These are phyloP conservation scores for Pichia sorboxylosa DNA, from an alignment of 1,139 yeast species.

Conservation along the genomic window DNA sequence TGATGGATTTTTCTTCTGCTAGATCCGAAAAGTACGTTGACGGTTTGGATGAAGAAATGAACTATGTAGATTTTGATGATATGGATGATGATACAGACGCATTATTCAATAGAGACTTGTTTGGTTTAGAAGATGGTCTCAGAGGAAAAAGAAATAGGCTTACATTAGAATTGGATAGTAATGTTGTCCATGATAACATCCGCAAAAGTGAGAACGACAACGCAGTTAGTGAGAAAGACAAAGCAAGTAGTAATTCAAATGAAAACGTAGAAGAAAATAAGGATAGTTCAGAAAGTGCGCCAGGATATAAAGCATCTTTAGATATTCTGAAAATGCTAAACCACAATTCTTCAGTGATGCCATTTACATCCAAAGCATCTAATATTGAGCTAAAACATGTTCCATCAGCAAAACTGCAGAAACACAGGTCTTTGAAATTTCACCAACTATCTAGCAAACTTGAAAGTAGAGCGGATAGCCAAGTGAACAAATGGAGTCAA, in stretches of 20 bases:
- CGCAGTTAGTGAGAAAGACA: not conserved
- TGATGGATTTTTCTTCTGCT: constrained; percentile 3
- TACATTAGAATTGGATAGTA: constrained; percentile 1
- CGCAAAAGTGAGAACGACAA: not conserved
- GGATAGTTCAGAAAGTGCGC: no score
- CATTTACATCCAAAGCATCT: constrained; percentile 1
- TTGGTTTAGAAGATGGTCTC: constrained; percentile 11
- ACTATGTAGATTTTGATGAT: constrained; percentile 29
- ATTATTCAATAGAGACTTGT: constrained; percentile 28
- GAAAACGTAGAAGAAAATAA: not conserved
- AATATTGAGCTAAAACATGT: constrained; percentile 4
- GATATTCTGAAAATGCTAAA: not conserved
- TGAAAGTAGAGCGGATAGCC: constrained; percentile 2
- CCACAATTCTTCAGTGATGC: not conserved
- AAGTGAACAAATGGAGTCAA: no score
- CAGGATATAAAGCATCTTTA: not conserved
- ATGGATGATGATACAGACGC: constrained; percentile 33
- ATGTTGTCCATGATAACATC: not conserved
- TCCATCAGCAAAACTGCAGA: constrained; percentile 4
- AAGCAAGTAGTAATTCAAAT: not conserved
- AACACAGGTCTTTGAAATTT: constrained; percentile 6
- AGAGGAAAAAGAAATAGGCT: not conserved
- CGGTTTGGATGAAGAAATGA: constrained; percentile 41
- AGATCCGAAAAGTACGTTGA: constrained; percentile 1
- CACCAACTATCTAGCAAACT: constrained; percentile 7